Base-by-base conservation (phyloP, 164 flowering plant species). In the Aristolochia fimbriata region DNA sequence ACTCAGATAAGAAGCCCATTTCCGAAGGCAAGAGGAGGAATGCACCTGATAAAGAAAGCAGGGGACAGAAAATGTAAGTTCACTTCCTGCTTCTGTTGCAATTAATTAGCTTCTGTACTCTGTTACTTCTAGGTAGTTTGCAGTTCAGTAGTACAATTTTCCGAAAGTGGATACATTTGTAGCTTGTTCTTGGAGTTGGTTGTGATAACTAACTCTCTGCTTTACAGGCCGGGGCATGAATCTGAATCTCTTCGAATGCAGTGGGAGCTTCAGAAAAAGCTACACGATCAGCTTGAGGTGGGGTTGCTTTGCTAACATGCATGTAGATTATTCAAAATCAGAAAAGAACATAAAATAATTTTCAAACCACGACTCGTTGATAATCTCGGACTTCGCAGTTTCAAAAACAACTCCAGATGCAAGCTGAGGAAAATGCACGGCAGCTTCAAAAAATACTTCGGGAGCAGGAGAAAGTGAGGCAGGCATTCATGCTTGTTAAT, bases 391-490 rank as follows among this genome's bases (percentile, higher is more conserved):
- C 15, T 55, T 27, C 19, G 58, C 47, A 65, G 68, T 59, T 65
- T 51, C 68, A 65, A 46, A 51, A 33, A 30, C 37, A 41, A 30
- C 30, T 65, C 45, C 63, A 65, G 52, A 58, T 59, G 27, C 62
- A 48, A 65, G 68, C 68, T 2, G 68, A 65, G 43, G 62, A 43
- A 54, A 65, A 59, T 59, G 68, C 68, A 10, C 63, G 51, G 10
- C 68, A 65, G 47, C 62, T 65, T 21, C 63, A 65, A 17, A 59
- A 51, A 63, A 51, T 65, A 50, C 37, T 65, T 15, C 62, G 51
- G 52, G 59, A 65, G 45, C 68, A 65, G 20, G 47, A 59, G 51
- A 59, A 23, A 43, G 58, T 59, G 37, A 55, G 68, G 27, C n/a
- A 65, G 43, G 58, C 58, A 24, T 65, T 65, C 41, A 27, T 59